Percentiles rank a stretch among this genome's conserved stretches.
phyloP scores from a whole-genome alignment of 139 green algal species.

The Chlamydomonas asymmetrica region DNA sequence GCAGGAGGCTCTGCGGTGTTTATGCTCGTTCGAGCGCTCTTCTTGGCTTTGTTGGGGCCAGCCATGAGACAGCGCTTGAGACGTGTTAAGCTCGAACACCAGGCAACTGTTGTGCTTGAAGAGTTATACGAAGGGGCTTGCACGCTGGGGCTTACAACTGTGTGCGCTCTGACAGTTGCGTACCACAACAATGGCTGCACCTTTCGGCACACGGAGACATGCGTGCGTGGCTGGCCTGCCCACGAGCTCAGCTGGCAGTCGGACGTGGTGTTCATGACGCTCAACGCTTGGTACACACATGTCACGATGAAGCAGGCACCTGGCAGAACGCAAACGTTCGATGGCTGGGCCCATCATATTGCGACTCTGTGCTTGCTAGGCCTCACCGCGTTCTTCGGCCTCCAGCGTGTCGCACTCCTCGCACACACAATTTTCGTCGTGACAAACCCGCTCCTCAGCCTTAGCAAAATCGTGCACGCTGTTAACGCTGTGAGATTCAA shows the following conservation, averaged over 20 bases:
- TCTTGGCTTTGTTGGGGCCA: no score
- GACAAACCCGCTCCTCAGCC: slow-evolving; percentile 2
- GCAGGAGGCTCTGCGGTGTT: no score
- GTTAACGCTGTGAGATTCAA: neutral
- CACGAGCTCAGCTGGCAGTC: neutral
- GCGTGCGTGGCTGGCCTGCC: slow-evolving; percentile 9
- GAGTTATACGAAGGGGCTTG: neutral
- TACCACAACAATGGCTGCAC: neutral
- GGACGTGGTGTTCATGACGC: slow-evolving; percentile 7
- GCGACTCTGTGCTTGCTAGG: neutral
- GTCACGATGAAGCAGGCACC: slow-evolving; percentile 11
- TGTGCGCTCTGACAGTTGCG: neutral
- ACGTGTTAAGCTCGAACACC: no score
- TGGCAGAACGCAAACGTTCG: slow-evolving; percentile 5
- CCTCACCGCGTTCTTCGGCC: neutral
- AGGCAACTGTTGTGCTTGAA: slow-evolving; percentile 21
- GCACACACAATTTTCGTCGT: slow-evolving; percentile 4
- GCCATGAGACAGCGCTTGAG: no score
- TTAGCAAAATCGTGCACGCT: slow-evolving; percentile 16
- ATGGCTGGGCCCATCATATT: slow-evolving; percentile 9
- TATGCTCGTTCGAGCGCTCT: no score
- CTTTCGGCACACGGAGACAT: slow-evolving; percentile 1
- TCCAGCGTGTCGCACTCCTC: slow-evolving; percentile 9
- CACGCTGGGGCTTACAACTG: neutral
- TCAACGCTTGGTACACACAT: slow-evolving; percentile 9